Conservation (phyloP, 495 filamentous ascomycete species). For the Extremus antarcticus region DNA sequence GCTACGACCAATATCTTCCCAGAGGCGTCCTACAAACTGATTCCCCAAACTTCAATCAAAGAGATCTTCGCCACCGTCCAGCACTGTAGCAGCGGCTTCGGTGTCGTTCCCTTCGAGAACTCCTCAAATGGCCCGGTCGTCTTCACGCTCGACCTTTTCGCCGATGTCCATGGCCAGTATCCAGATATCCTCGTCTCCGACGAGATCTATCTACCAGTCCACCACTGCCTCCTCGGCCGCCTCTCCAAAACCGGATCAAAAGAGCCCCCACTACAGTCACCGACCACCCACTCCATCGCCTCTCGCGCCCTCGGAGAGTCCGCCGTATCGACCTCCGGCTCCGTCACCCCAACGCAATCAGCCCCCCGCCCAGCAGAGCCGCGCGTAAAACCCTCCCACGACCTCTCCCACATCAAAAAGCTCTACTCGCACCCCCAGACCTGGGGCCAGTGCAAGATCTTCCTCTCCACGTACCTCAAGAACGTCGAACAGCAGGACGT, state of each 20-base stretch:
- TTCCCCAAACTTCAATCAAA: slow-evolving; percentile 32
- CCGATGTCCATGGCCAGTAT: slow-evolving; percentile 50
- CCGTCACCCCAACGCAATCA: slow-evolving; percentile 14
- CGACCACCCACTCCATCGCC: neutral
- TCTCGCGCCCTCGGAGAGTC: neutral
- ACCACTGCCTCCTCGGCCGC: slow-evolving; percentile 67
- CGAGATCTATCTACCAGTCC: slow-evolving; percentile 74
- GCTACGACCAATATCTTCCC: slow-evolving; percentile 26
- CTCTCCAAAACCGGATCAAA: neutral
- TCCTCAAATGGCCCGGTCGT: slow-evolving; percentile 86
- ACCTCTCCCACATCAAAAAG: slow-evolving; percentile 40
- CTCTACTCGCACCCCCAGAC: slow-evolving; percentile 86
- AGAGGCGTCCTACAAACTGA: slow-evolving; percentile 8
- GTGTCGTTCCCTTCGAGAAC: slow-evolving; percentile 93
- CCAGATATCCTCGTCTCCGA: slow-evolving; percentile 59
- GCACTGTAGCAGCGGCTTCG: slow-evolving; percentile 46
- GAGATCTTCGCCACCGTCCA: slow-evolving; percentile 77
- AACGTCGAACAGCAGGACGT: slow-evolving; percentile 70
- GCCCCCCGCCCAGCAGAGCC: slow-evolving; percentile 19
- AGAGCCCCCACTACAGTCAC: slow-evolving; percentile 20
- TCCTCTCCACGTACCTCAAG: slow-evolving; percentile 54
- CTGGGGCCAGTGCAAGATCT: slow-evolving; percentile 81
- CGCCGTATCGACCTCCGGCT: slow-evolving; percentile 9
- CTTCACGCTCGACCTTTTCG: slow-evolving; percentile 76
- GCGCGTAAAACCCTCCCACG: slow-evolving; percentile 26